Evolutionary conservation across 2,329 filamentous ascomycete species (phyloP).

Genomic region (Botrytis porri): DNA sequence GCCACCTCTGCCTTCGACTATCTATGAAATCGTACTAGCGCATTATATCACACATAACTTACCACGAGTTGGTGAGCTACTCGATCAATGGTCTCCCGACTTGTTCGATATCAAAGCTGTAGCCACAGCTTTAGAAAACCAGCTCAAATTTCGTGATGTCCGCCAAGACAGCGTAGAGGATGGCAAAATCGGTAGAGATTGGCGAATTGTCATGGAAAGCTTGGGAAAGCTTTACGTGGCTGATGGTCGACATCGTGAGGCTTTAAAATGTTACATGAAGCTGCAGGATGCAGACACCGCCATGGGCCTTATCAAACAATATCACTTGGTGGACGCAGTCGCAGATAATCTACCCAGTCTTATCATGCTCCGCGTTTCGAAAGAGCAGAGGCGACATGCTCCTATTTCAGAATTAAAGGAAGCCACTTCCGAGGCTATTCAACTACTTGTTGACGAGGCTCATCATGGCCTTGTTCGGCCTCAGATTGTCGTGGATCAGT

Average conservation of each 20-base stretch:
- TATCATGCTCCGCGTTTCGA: conserved; percentile 79
- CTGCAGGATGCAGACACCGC: conserved; percentile 89
- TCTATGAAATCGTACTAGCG: conserved; percentile 86
- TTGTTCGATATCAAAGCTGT: conserved; percentile 78
- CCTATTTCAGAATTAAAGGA: conserved; percentile 70
- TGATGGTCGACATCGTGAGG: conserved; percentile 76
- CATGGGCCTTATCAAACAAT: conserved; percentile 80
- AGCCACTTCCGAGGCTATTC: conserved; percentile 77
- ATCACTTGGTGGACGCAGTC: conserved; percentile 85
- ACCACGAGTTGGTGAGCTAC: conserved; percentile 69
- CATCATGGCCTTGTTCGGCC: conserved; percentile 83
- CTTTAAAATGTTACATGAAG: conserved; percentile 82
- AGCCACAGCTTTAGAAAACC: conserved; percentile 75
- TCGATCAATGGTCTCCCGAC: conserved; percentile 81
- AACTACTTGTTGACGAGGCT: conserved; percentile 84
- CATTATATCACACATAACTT: conserved; percentile 84
- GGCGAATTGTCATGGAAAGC: conserved; percentile 84
- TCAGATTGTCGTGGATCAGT: conserved; percentile 72
- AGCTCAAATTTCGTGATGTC: conserved; percentile 72
- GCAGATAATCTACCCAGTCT: conserved; percentile 87
- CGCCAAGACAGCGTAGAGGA: conserved; percentile 73
- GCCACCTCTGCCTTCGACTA: conserved; percentile 73
- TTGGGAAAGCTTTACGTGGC: conserved; percentile 82
- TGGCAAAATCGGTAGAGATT: conserved; percentile 72
- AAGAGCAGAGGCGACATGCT: conserved; percentile 64